Base-by-base conservation (phyloP, 495 filamentous ascomycete genomes). In the Penicillium atrosanguineum region DNA sequence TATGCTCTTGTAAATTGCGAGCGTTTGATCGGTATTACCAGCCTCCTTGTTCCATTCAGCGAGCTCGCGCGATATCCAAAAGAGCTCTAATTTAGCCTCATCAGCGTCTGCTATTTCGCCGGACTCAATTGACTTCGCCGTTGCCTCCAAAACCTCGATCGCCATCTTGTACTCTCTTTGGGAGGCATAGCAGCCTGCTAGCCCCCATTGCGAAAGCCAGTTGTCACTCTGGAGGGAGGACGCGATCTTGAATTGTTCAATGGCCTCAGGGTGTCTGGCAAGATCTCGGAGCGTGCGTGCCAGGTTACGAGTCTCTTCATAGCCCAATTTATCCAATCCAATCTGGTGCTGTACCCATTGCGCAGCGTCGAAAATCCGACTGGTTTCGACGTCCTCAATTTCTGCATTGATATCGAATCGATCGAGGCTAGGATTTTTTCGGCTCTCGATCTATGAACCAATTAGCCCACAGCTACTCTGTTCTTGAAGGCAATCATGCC, bases 241-340 rank as follows among this genome's bases (percentile, higher is more conserved):
- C 1, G 60, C 29, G 3, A 52, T 37, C 26, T 59, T 59, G 43
- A 62, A 62, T 39, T 49, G 29, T 45, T 59, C 46, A 18, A 53
- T 53, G 5, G 60, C 52, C 23, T 59, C 56, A n/a, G 34, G 14
- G 15, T 40, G 43, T 21, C 52, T 49, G 4, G 3, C 20, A 36
- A 29, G 50, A n/a, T 50, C 37, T 23, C 41, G 34, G 7, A 58
- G 23, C 4, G 57, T 60, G n/a, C 48, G n/a, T 7, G 57, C 57
- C 25, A 60, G 1, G 7, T 53, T 56, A 1, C 52, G 57, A 8
- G 23, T 60, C 45, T 52, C 57, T 14, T 60, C 45, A 26, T 60
- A 60, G 6, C 53, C 48, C 6, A 60, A 20, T 8, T 15, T 53
- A 1, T 52, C 45, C 1, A 56, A 31, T 31, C 45, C 57, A 26